Evolutionary conservation across 2,329 filamentous ascomycete genomes (phyloP), one percentile per base, ranked within the genome.

Genomic region (Fusarium keratoplasticum): DNA sequence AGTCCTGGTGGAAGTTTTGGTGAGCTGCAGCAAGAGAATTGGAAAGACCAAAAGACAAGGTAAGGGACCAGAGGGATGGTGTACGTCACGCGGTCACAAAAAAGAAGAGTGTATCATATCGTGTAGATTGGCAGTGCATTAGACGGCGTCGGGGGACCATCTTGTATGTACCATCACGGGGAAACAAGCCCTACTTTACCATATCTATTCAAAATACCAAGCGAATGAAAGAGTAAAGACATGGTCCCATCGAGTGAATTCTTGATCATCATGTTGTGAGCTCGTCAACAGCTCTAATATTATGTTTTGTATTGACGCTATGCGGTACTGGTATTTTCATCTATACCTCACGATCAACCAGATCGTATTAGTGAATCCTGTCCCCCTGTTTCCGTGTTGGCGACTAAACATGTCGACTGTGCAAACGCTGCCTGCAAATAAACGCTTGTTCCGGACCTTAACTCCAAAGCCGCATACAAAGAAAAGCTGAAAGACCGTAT

Each of bases 1-100:
- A 87, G 82, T 83, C 86, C 82, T 88, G 85, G 84, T 88, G 85
- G 85, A 87, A 85, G 84, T 81, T 80, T 8, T 84, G 81, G 81
- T 83, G 72, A 78, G 58, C 16, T 58, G 54, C 58, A 66, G 27
- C 18, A 58, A 44, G 38, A 52, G 27, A 65, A 83, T 79, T 70
- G 70, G 60, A 61, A 70, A 67, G 27, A 55, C n/a, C 18, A 40
- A 25, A 50, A 40, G 64, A 67, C 61, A 65, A 62, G 54, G 59
- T 59, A 58, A 71, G 44, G 31, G 18, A 64, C 52, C 55, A 61
- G 60, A 69, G 72, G 65, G 66, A 66, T 70, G 64, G 29, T 77
- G 73, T 76, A 72, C 33, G 65, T 71, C 68, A 66, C 57, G 47
- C 65, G 65, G 64, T 33, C 40, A 64, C 36, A 64, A 75, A 73